phyloP scores from a whole-genome alignment of 495 filamentous ascomycete species.

The Penicillium canariense region DNA sequence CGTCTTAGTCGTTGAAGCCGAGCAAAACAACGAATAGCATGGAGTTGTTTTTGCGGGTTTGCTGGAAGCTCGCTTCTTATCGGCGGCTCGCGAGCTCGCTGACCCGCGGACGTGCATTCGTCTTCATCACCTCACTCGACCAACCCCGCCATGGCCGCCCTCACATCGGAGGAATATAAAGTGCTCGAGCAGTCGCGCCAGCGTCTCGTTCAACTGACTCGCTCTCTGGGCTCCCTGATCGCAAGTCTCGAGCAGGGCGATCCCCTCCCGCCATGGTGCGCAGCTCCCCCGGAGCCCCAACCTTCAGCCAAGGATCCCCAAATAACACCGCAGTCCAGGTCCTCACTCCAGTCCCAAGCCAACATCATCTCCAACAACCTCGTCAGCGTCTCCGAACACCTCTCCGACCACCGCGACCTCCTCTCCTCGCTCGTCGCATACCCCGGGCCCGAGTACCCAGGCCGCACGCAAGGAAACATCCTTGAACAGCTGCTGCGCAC shows the following conservation, averaged over 20 bases:
- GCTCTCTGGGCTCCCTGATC: constrained; percentile 62
- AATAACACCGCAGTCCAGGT: constrained; percentile 38
- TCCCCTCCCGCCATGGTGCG: constrained; percentile 61
- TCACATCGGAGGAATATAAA: constrained; percentile 60
- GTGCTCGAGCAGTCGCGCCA: constrained; percentile 72
- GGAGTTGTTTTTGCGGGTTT: constrained; percentile 19
- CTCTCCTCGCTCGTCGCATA: constrained; percentile 64
- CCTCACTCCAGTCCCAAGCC: constrained; percentile 66
- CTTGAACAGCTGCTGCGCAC: constrained; percentile 70
- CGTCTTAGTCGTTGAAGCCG: too few relatives aligned
- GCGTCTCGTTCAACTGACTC: constrained; percentile 65
- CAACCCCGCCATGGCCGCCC: constrained; percentile 30
- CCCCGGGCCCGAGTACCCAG: constrained; percentile 73
- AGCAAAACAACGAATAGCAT: too few relatives aligned
- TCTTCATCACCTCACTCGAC: constrained; percentile 4
- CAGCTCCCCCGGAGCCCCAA: constrained; percentile 1
- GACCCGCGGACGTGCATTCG: background rate
- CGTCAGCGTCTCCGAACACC: constrained; percentile 54
- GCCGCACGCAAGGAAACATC: constrained; percentile 61
- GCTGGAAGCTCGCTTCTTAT: background rate
- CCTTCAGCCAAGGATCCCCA: background rate
- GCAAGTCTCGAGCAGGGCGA: constrained; percentile 50
- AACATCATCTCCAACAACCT: constrained; percentile 65
- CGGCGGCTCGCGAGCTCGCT: background rate
- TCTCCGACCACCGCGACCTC: constrained; percentile 56